Evolutionary conservation across 495 filamentous ascomycete genomes (phyloP).

Genomic region (Neurospora sp.): DNA sequence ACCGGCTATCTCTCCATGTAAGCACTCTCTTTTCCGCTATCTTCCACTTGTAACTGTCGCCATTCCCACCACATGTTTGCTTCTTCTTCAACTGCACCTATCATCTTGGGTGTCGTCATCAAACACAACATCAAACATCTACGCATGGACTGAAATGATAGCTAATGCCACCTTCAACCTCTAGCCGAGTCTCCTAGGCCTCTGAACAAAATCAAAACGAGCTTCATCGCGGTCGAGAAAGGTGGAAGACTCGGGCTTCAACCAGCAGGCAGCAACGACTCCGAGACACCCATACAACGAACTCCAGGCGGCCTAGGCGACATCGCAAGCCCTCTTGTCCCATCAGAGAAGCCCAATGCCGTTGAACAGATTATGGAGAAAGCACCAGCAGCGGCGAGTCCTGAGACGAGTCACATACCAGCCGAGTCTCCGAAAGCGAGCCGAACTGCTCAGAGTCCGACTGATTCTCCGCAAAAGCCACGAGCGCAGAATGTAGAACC

Average conservation of each 20-base stretch:
- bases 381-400: slow-evolving; percentile 20
- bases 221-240: slow-evolving; percentile 71
- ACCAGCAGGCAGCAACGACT: slow-evolving; percentile 33
- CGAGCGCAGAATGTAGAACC: slow-evolving; percentile 8
- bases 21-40: slow-evolving; percentile 5
- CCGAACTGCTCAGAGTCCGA: slow-evolving; percentile 2
- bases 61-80: not conserved
- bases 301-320: slow-evolving; percentile 28
- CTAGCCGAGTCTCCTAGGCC: slow-evolving; percentile 42
- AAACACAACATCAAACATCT: not conserved
- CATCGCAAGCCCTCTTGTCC: slow-evolving; percentile 19
- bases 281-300: slow-evolving; percentile 25
- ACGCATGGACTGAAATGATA: not conserved
- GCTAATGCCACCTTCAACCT: slow-evolving; percentile 6
- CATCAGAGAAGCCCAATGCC: slow-evolving; percentile 21
- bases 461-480: slow-evolving; percentile 2
- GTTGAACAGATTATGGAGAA: slow-evolving; percentile 21
- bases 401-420: slow-evolving; percentile 20
- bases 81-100: not conserved
- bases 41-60: not conserved
- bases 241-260: slow-evolving; percentile 40
- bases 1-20: slow-evolving; percentile 38
- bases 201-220: slow-evolving; percentile 70
- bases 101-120: not conserved
- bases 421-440: slow-evolving; percentile 22